phyloP scores from a whole-genome alignment of 2,329 filamentous ascomycete species.

The Curvularia eragrostidis region DNA sequence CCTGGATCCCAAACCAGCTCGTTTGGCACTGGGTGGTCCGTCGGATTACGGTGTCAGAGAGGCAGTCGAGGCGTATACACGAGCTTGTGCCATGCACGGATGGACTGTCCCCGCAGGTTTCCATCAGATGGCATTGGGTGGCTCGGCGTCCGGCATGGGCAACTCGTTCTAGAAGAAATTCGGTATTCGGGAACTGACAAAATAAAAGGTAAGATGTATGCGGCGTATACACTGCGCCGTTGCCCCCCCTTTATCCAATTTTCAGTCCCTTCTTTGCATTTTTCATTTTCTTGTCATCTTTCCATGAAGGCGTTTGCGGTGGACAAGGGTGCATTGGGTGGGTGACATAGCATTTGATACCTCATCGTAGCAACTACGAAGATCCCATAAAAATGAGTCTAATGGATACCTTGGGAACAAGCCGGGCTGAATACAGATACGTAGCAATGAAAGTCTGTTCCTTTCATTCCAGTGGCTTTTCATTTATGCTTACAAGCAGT shows the following conservation, averaged over 20 bases:
- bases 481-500: too few relatives aligned
- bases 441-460: too few relatives aligned
- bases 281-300: background rate
- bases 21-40: slow-evolving; percentile 58
- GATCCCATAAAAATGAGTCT: too few relatives aligned
- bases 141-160: slow-evolving; percentile 10
- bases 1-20: slow-evolving; percentile 72
- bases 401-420: too few relatives aligned
- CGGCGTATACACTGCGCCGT: background rate
- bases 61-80: slow-evolving; percentile 74
- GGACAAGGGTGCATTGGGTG: slow-evolving; percentile 5
- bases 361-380: too few relatives aligned
- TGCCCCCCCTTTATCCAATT: background rate
- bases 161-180: slow-evolving; percentile 5
- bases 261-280: background rate
- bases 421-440: too few relatives aligned
- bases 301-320: background rate
- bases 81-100: slow-evolving; percentile 72
- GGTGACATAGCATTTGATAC: slow-evolving; percentile 13
- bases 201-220: background rate
- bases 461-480: too few relatives aligned
- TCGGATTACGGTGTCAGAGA: slow-evolving; percentile 71
- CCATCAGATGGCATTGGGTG: slow-evolving; percentile 53
- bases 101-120: slow-evolving; percentile 75
- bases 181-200: too few relatives aligned